A percentile compares a stretch with the other conserved stretches of the same genome.
Evolutionary conservation across 225 moss, liverwort and hornwort species (phyloP).

Genomic region (Physcomitrium patens): DNA sequence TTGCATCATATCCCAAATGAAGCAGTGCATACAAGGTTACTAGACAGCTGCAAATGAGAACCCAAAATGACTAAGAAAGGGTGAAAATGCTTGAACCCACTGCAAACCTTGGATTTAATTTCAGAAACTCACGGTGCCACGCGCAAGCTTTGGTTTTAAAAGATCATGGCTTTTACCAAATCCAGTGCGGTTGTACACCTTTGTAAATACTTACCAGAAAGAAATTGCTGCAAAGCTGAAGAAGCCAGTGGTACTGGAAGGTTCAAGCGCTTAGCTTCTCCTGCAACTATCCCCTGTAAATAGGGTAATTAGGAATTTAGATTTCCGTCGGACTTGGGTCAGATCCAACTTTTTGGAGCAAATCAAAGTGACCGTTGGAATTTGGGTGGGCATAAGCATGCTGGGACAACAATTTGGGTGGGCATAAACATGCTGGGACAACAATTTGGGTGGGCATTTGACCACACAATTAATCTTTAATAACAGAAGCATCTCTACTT

Average conservation of each 20-base stretch:
- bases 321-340: neutral
- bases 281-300: conserved; percentile 59
- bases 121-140: neutral
- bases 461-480: neutral
- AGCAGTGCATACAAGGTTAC: neutral
- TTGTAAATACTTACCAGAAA: conserved; percentile 45
- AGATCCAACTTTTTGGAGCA: neutral
- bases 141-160: neutral
- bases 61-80: neutral
- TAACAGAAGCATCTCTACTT: conserved; percentile 4
- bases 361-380: neutral
- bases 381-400: neutral
- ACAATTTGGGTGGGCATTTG: neutral
- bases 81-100: conserved; percentile 11
- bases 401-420: neutral
- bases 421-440: neutral
- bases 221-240: conserved; percentile 61
- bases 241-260: conserved; percentile 59
- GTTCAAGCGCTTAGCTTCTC: conserved; percentile 66
- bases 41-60: neutral
- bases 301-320: conserved; percentile 9
- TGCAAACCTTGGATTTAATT: conserved; percentile 14
- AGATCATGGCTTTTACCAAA: neutral
- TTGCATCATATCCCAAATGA: neutral
- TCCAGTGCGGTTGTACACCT: conserved; percentile 1